Conservation (phyloP, 2,329 filamentous ascomycete genomes). For the Leptoxyphium fumago region DNA sequence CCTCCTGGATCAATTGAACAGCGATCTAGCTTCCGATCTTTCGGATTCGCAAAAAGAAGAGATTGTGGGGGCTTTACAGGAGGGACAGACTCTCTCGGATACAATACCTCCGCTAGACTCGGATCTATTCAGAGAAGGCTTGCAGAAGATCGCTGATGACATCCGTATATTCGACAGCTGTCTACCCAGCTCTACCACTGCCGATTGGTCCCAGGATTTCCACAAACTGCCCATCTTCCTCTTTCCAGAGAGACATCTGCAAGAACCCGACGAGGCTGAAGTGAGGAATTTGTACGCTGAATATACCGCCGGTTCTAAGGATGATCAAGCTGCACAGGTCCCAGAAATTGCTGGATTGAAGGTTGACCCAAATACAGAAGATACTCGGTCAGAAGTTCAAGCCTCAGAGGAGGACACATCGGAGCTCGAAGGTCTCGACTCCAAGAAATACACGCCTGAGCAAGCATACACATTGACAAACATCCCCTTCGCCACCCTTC, state of each 20-base stretch:
- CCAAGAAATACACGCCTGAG: neutral
- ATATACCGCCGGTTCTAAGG: slow-evolving; percentile 14
- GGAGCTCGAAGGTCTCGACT: neutral
- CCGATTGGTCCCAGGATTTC: neutral
- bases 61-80: neutral
- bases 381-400: too few species aligned
- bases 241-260: slow-evolving; percentile 6
- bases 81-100: neutral
- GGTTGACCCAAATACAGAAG: neutral
- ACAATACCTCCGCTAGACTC: neutral
- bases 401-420: neutral
- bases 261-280: slow-evolving; percentile 9
- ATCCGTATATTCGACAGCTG: slow-evolving; percentile 11
- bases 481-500: slow-evolving; percentile 28
- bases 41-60: neutral
- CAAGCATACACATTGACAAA: neutral
- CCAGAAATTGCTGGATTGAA: too few species aligned
- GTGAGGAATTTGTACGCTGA: slow-evolving; percentile 29
- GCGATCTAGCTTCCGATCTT: neutral
- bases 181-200: slow-evolving; percentile 5
- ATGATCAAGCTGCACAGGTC: too few species aligned
- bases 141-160: slow-evolving; percentile 11
- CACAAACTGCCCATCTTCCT: slow-evolving; percentile 25
- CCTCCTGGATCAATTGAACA: neutral
- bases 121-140: neutral